Percentiles rank a stretch among this genome's conserved stretches.
phyloP scores from a whole-genome alignment of 2,329 filamentous ascomycete species.

The Ascochyta rabiei region DNA sequence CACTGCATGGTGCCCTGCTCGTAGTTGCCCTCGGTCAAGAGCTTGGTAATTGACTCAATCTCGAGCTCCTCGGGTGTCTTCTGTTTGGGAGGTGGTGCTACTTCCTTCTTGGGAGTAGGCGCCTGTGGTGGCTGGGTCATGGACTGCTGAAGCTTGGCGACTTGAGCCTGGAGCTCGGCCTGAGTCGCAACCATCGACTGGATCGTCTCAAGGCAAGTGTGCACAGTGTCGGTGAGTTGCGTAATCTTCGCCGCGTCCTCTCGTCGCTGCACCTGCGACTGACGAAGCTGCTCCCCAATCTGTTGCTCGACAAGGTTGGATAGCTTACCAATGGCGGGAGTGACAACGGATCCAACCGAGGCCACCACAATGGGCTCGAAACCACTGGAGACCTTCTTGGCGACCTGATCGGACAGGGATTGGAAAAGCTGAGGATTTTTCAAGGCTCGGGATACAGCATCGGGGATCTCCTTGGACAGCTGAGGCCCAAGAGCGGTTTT shows the following conservation, averaged over 20 bases:
- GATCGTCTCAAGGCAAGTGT: slow-evolving; percentile 70
- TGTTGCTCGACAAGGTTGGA: slow-evolving; percentile 71
- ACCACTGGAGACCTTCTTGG: slow-evolving; percentile 67
- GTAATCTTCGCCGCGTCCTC: slow-evolving; percentile 71
- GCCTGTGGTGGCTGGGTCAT: slow-evolving; percentile 41
- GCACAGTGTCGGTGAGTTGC: slow-evolving; percentile 71
- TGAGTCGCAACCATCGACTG: slow-evolving; percentile 73
- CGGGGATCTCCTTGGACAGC: slow-evolving; percentile 76
- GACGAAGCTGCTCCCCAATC: slow-evolving; percentile 58
- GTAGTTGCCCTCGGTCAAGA: slow-evolving; percentile 63
- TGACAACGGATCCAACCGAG: slow-evolving; percentile 59
- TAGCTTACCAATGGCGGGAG: slow-evolving; percentile 70
- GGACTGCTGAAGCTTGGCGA: slow-evolving; percentile 51
- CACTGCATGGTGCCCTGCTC: slow-evolving; percentile 60
- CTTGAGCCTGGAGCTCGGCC: slow-evolving; percentile 67
- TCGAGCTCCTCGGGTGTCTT: slow-evolving; percentile 62
- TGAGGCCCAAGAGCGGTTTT: slow-evolving; percentile 68
- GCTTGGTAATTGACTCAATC: slow-evolving; percentile 65
- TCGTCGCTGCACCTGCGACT: slow-evolving; percentile 58
- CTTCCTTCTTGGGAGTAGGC: slow-evolving; percentile 30
- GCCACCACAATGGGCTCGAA: slow-evolving; percentile 73
- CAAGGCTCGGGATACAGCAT: slow-evolving; percentile 69
- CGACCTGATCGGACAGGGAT: slow-evolving; percentile 73
- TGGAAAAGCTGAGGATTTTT: slow-evolving; percentile 76
- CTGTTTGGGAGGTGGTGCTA: slow-evolving; percentile 49